Conservation (phyloP, 2,329 filamentous ascomycete species). For the Celoporthe dispersa region DNA sequence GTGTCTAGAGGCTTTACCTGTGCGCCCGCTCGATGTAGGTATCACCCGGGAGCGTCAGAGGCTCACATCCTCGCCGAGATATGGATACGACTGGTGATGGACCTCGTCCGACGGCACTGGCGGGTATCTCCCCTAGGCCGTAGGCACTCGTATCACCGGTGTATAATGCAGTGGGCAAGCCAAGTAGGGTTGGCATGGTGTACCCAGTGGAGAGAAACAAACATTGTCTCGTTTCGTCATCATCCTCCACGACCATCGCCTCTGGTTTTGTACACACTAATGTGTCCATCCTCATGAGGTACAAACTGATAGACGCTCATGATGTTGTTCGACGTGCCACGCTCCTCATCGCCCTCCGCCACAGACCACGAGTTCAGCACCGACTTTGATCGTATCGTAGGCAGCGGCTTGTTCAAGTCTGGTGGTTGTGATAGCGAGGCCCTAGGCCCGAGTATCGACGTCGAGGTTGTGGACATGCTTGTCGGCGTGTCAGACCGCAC, state of each 20-base stretch:
- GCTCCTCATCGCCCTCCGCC: neutral
- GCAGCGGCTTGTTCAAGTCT: constrained; percentile 25
- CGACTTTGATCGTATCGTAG: constrained; percentile 5
- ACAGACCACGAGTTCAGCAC: constrained; percentile 26
- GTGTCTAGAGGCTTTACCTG: neutral
- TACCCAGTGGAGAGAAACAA: neutral
- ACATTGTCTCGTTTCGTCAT: neutral
- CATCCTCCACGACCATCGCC: constrained; percentile 4
- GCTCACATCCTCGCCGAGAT: neutral
- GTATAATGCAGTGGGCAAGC: neutral
- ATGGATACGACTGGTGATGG: neutral
- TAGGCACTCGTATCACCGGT: neutral
- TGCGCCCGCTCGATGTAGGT: neutral
- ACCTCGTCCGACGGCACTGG: neutral
- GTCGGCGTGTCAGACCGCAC: neutral
- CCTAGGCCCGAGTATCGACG: neutral
- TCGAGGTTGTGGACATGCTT: constrained; percentile 13
- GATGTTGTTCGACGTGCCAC: constrained; percentile 11
- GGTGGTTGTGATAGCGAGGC: neutral
- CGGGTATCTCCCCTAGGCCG: neutral
- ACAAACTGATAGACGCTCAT: constrained; percentile 30
- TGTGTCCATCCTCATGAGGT: constrained; percentile 31
- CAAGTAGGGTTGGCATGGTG: neutral
- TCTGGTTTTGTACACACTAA: constrained; percentile 29
- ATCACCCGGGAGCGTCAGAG: neutral